Evolutionary conservation across 441 rosid genomes (phyloP).

Genomic region (Lepidium campestre): DNA sequence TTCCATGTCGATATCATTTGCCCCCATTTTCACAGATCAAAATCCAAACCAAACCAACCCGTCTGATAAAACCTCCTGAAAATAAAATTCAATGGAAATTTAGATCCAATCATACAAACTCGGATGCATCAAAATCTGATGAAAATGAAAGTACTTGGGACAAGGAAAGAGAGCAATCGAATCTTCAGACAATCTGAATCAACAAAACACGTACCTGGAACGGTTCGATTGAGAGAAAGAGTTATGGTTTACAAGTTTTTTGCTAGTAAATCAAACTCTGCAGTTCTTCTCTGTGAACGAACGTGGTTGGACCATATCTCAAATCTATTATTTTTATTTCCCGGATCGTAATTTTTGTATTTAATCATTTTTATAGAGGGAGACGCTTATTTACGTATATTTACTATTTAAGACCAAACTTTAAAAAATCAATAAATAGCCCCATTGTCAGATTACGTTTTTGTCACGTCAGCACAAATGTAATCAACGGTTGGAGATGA

Average conservation of each 20-base stretch:
- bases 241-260: neutral
- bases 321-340: neutral
- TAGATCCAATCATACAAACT: conserved; percentile 11
- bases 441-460: neutral
- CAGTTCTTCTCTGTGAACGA: conserved; percentile 6
- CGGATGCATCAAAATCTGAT: neutral
- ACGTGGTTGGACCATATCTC: conserved; percentile 28
- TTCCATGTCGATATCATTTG: conserved; percentile 40
- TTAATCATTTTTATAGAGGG: neutral
- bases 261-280: conserved; percentile 3
- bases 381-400: neutral
- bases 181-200: conserved; percentile 4
- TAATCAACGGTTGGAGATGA: conserved; percentile 7
- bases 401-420: neutral
- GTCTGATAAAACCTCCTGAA: conserved; percentile 10
- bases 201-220: conserved; percentile 16
- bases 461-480: neutral
- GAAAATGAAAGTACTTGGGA: neutral
- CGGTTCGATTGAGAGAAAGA: conserved; percentile 4
- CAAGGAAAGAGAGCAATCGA: neutral
- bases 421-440: neutral
- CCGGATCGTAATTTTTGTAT: neutral
- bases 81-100: neutral
- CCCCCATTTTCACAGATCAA: conserved; percentile 44
- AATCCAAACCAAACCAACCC: neutral